These are phyloP conservation scores for Xylaria bambusicola DNA, from an alignment of 495 filamentous ascomycete species.

Conservation along the genomic window DNA sequence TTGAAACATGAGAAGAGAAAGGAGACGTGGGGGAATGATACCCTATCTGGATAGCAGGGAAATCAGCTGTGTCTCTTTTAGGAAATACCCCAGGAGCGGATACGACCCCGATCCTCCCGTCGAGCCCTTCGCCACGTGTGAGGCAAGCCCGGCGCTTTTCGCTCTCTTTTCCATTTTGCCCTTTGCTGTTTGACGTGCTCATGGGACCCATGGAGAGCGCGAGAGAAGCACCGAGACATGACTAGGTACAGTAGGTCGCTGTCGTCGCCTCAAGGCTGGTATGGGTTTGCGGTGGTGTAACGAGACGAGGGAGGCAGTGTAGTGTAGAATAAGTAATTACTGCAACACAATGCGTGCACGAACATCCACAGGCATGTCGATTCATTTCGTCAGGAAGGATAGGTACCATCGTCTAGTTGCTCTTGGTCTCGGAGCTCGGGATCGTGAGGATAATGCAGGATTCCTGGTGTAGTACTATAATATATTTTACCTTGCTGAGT, in stretches of 20 bases:
- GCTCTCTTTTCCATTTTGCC: not conserved
- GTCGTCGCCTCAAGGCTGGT: too few species aligned
- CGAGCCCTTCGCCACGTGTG: slow-evolving; percentile 17
- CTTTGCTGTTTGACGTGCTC: too few species aligned
- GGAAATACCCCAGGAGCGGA: slow-evolving; percentile 14
- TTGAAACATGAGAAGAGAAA: not conserved
- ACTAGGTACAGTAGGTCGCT: too few species aligned
- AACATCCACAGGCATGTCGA: too few species aligned
- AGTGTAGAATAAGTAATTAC: too few species aligned
- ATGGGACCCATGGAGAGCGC: too few species aligned
- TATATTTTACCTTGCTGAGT: too few species aligned
- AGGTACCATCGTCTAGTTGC: not conserved
- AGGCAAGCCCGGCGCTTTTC: slow-evolving; percentile 3
- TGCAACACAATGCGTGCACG: too few species aligned
- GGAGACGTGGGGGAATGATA: not conserved
- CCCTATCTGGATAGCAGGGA: not conserved
- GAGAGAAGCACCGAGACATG: too few species aligned
- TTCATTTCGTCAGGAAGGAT: slow-evolving; percentile 1
- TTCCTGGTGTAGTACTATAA: too few species aligned
- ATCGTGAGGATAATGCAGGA: too few species aligned
- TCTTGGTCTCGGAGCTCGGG: slow-evolving; percentile 6
- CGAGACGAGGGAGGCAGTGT: not conserved
- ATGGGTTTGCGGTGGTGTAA: not conserved
- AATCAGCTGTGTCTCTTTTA: slow-evolving; percentile 7
- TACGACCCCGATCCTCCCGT: slow-evolving; percentile 13